Evolutionary conservation across 768 basidiomycete genomes (phyloP), one percentile per base, ranked within the genome.

Genomic region (Hypholoma fasciculare): DNA sequence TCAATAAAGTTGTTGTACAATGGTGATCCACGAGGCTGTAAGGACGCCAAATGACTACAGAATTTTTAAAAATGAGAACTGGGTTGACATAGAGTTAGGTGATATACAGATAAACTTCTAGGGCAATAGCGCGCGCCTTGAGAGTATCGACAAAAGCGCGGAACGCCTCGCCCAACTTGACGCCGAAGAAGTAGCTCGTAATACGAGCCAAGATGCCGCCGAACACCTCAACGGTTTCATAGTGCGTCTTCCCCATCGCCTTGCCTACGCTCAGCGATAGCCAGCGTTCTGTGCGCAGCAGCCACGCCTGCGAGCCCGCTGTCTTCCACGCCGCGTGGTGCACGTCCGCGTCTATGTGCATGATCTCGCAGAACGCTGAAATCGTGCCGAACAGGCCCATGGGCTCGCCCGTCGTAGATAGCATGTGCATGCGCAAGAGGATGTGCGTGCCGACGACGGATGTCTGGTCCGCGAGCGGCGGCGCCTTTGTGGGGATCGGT

Each of bases 1-100:
- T 96, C 52, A 86, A 94, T 65, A 82, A 81, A 23, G 85, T 97
- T 70, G 87, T 96, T 59, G 87, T 96, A 86, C 78, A 30, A 30
- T 30, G 27, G 4, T 30, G n/a, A n/a, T n/a, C n/a, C n/a, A n/a
- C n/a, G n/a, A n/a, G n/a, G n/a, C n/a, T n/a, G n/a, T n/a, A n/a
- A n/a, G n/a, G n/a, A n/a, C n/a, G n/a, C n/a, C 27, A 30, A 30
- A 30, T 30, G 27, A 30, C 27, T 30, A 7, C 27, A 30, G 4
- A 30, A 30, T 4, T 4, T 4, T 5, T 5, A 3, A 40, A 40
- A 40, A 40, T 40, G 39, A 40, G 39, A 40, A 40, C 4, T 30
- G 7, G 27, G 27, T 7, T 7, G 27, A 30, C 27, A 30, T 4
- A 30, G 7, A 30, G 7, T 30, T 3, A 30, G 27, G 7, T 7